Conservation (phyloP, 305 asterid genomes). For the Fraxinus velutina region DNA sequence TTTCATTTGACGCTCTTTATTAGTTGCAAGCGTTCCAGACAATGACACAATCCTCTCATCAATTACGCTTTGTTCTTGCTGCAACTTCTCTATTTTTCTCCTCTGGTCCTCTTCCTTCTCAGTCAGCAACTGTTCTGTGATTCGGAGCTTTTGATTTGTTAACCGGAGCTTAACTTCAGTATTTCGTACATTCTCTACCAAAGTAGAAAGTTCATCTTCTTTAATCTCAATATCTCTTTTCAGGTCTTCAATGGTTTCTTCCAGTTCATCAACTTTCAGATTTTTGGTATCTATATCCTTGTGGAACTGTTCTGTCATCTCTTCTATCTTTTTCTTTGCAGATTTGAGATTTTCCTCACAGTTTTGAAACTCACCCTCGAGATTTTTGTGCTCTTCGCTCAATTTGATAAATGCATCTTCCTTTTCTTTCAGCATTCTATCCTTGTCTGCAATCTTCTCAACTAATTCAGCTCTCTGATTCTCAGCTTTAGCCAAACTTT, state of each 20-base stretch:
- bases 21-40: constrained; percentile 36
- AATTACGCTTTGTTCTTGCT: constrained; percentile 40
- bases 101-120: constrained; percentile 64
- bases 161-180: constrained; percentile 77
- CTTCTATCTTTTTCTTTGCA: constrained; percentile 50
- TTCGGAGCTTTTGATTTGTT: constrained; percentile 70
- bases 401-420: constrained; percentile 43
- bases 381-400: constrained; percentile 40
- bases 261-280: constrained; percentile 51
- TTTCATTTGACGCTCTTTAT: constrained; percentile 53
- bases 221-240: constrained; percentile 74
- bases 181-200: constrained; percentile 62
- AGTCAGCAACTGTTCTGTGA: constrained; percentile 67
- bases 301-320: constrained; percentile 47
- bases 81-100: constrained; percentile 57
- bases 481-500: constrained; percentile 41
- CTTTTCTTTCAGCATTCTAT: constrained; percentile 42
- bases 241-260: constrained; percentile 57
- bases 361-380: constrained; percentile 35
- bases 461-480: constrained; percentile 38
- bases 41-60: constrained; percentile 44
- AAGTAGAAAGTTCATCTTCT: constrained; percentile 57
- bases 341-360: constrained; percentile 46
- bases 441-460: constrained; percentile 39
- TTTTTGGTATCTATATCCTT: constrained; percentile 40